Base-by-base conservation (phyloP, 352 stramenopile species). In the Globisporangium acanthophoron region DNA sequence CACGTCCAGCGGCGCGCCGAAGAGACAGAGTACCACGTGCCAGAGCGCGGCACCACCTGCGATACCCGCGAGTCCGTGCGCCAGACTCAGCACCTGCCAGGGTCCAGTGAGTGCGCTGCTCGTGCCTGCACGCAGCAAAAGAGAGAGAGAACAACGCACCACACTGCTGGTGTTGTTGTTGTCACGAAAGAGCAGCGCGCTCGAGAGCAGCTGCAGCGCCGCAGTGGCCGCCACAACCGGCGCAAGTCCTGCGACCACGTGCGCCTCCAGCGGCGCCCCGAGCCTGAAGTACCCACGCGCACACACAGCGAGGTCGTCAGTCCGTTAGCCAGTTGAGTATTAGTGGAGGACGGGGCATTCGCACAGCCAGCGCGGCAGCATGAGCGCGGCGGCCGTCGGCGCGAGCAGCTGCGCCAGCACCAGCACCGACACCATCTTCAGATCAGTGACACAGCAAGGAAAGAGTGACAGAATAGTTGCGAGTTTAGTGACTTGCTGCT, bases 1-100 rank as follows among this genome's bases (percentile, higher is more conserved):
- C 85, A 83, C 66, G 27, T 76, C 46, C 29, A 94, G 52, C 0
- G 85, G 79, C 8, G 85, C 85, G 35, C 85, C 85, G 51, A 94
- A 94, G 52, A 92, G 64, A 24, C 92, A 64, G 62, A 92, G 70
- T 24, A 69, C 54, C 24, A 80, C 64, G 59, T 94, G 76, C 64
- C 87, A 86, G 29, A 76, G 39, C 13, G 45, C 56, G 2, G 72
- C 65, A 41, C 80, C 78, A 11, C 80, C 35, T 7, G 63, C 18
- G 0, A 90, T 61, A 16, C 72, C 74, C 24, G 70, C 0, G 41
- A 67, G 21, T 37, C 69, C 74, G n/a, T 56, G 35, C 20, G 21
- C 13, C n/a, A 67, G 27, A 48, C 70, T 62, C 27, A 46, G 54
- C 2, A 9, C 4, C 49, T 67, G 24, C 2, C 9, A 11, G 39